phyloP scores from a whole-genome alignment of 2,329 filamentous ascomycete genomes.

The Fusarium globosum region DNA sequence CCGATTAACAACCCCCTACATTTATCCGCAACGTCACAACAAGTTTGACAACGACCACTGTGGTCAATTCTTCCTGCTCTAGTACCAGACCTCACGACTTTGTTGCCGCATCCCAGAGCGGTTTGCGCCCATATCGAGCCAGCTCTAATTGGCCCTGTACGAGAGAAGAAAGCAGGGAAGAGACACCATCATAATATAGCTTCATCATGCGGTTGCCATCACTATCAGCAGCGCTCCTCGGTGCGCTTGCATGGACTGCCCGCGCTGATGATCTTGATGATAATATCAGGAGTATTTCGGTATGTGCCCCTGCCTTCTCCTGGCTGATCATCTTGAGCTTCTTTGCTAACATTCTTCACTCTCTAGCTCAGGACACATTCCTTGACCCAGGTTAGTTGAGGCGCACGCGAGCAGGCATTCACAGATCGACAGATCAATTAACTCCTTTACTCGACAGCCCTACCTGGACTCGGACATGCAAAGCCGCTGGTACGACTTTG shows the following conservation, averaged over 20 bases:
- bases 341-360: slow-evolving; percentile 39
- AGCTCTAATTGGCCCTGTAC: slow-evolving; percentile 33
- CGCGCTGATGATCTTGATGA: slow-evolving; percentile 59
- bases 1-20: slow-evolving; percentile 38
- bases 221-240: slow-evolving; percentile 61
- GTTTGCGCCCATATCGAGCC: slow-evolving; percentile 35
- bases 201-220: slow-evolving; percentile 60
- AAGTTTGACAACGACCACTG: slow-evolving; percentile 36
- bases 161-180: slow-evolving; percentile 18
- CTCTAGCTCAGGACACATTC: slow-evolving; percentile 86
- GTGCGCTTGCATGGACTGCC: slow-evolving; percentile 62
- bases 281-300: slow-evolving; percentile 65
- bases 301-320: slow-evolving; percentile 46
- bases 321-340: neutral
- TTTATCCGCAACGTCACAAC: slow-evolving; percentile 42
- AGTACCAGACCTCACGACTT: slow-evolving; percentile 9
- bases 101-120: slow-evolving; percentile 35
- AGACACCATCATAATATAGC: slow-evolving; percentile 17
- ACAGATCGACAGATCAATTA: slow-evolving; percentile 30
- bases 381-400: slow-evolving; percentile 75
- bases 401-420: slow-evolving; percentile 34
- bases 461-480: slow-evolving; percentile 99
- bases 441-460: slow-evolving; percentile 67
- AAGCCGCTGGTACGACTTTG: slow-evolving; percentile 99
- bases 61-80: slow-evolving; percentile 26